Base-by-base conservation (phyloP, 2,329 filamentous ascomycete genomes). In the Calonectria fujianensis region DNA sequence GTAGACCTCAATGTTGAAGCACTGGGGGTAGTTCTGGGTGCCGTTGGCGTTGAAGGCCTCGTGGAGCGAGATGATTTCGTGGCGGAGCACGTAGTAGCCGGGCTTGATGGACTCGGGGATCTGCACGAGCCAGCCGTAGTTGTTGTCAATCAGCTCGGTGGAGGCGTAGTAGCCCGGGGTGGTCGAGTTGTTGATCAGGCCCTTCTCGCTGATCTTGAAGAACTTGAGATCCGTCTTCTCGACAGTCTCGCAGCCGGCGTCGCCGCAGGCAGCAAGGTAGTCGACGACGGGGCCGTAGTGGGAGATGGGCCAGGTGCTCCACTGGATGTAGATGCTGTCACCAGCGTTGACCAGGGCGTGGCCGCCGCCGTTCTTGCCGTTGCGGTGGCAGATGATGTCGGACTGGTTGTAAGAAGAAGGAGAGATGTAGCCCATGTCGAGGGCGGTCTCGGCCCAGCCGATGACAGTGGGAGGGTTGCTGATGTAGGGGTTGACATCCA, bases 181-280 rank as follows among this genome's bases (percentile, higher is more conserved):
- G 75, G 84, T 80, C 77, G 89, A 84, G 74, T 91, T 87, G 63
- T 79, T 74, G 73, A 89, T 82, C 32, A 91, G 86, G 79, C 92
- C 92, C 45, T 83, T 86, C 79, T 89, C 88, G 65, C 89, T 88
- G 76, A 94, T 93, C 89, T 94, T 94, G 89, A 93, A 91, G 85
- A 90, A 93, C 79, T 90, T 84, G 69, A 93, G 87, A 10, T 84
- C 81, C 10, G 84, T 84, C 85, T 91, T 90, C 84, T 90, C 88
- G 72, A 90, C 90, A 0, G 84, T 82, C 68, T 88, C 86, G 83
- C 90, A 93, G 81, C 91, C 88, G 45, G 87, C 88, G 71, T 87
- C 85, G 41, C 80, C 80, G 85, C 91, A 92, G 80, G 88, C 86
- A 75, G 93, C 92, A 50, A 94, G 85, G 87, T 93, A 94, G 83